A percentile compares a stretch with the other conserved stretches of the same genome.
phyloP scores from a whole-genome alignment of 805 yeast species.

The Allodekkera sacchari region DNA sequence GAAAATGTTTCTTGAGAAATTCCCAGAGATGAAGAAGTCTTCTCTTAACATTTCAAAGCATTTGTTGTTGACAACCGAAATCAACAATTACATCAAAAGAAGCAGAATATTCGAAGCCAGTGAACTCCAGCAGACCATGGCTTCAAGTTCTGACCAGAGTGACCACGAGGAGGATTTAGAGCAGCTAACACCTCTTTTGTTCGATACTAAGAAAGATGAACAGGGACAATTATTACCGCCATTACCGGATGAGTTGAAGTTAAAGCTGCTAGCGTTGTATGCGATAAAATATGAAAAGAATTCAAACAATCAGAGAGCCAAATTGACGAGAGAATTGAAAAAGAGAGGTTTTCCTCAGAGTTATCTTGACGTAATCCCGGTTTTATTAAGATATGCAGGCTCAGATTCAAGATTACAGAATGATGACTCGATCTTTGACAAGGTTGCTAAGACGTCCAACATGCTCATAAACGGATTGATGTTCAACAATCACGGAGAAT shows the following conservation, averaged over 20 bases:
- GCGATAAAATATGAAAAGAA: slow-evolving; percentile 60
- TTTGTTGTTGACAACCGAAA: slow-evolving; percentile 80
- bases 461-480: slow-evolving; percentile 24
- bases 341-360: slow-evolving; percentile 27
- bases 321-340: slow-evolving; percentile 31
- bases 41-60: slow-evolving; percentile 88
- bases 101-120: slow-evolving; percentile 74
- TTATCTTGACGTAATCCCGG: slow-evolving; percentile 35
- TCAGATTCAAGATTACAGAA: slow-evolving; percentile 31
- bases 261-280: slow-evolving; percentile 67
- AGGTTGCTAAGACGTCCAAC: slow-evolving; percentile 16
- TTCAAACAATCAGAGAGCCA: slow-evolving; percentile 33
- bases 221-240: slow-evolving; percentile 21
- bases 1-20: slow-evolving; percentile 83
- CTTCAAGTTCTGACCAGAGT: slow-evolving; percentile 42
- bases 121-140: slow-evolving; percentile 81
- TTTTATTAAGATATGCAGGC: slow-evolving; percentile 39
- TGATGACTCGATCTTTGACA: slow-evolving; percentile 23
- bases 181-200: slow-evolving; percentile 49
- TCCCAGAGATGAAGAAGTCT: slow-evolving; percentile 86
- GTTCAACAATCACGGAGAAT: slow-evolving; percentile 29
- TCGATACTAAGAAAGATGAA: slow-evolving; percentile 17
- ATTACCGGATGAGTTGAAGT: slow-evolving; percentile 46
- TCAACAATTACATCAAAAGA: slow-evolving; percentile 62
- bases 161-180: slow-evolving; percentile 45